These are phyloP conservation scores for Crataegus laevigata DNA, from an alignment of 306 rosid species.

Conservation along the genomic window DNA sequence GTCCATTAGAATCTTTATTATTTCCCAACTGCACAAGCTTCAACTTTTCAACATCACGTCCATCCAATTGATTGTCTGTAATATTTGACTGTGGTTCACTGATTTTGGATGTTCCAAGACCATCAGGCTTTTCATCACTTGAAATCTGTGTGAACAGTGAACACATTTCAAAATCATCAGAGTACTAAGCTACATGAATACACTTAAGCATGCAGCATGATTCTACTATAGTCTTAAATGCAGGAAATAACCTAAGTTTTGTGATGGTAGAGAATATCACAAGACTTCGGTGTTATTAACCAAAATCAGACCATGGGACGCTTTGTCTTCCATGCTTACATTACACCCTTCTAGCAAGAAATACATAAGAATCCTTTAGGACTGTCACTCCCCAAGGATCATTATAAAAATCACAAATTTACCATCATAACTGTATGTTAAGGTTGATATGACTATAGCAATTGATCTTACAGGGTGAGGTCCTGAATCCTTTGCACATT, in stretches of 20 bases:
- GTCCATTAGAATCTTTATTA: slow-evolving; percentile 45
- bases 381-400: background rate
- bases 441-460: background rate
- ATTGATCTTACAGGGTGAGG: slow-evolving; percentile 46
- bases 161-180: slow-evolving; percentile 23
- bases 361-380: background rate
- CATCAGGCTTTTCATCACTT: slow-evolving; percentile 48
- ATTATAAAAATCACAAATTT: background rate
- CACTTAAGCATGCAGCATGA: background rate
- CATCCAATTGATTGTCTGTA: slow-evolving; percentile 40
- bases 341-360: background rate
- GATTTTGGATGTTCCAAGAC: slow-evolving; percentile 39
- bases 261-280: background rate
- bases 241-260: slow-evolving; percentile 3
- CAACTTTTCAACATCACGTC: slow-evolving; percentile 21
- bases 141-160: slow-evolving; percentile 41
- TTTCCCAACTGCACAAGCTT: slow-evolving; percentile 39
- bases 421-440: background rate
- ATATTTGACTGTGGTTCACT: slow-evolving; percentile 36
- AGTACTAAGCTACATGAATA: slow-evolving; percentile 7
- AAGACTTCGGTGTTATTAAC: background rate
- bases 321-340: background rate
- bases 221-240: slow-evolving; percentile 4
- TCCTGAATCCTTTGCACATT: slow-evolving; percentile 50
- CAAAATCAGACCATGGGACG: background rate